Conservation (phyloP, 148 eudicot species). For the Camellia granthamiana region DNA sequence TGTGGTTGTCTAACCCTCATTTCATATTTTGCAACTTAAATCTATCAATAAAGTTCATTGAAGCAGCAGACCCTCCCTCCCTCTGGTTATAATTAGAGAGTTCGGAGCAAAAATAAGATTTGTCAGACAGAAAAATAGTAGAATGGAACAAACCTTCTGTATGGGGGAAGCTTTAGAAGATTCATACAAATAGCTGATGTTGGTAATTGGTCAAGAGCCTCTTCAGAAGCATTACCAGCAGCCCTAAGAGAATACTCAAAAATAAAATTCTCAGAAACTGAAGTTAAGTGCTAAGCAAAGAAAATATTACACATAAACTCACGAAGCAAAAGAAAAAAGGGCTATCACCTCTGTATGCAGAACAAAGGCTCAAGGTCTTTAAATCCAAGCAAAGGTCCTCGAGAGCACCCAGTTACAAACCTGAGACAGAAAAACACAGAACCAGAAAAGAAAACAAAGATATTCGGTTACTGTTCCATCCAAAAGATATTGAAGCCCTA, state of each 20-base stretch:
- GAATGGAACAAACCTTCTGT: conserved; percentile 63
- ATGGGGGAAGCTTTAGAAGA: conserved; percentile 95
- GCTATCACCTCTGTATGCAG: conserved; percentile 81
- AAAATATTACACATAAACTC: not conserved
- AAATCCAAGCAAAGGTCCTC: conserved; percentile 96
- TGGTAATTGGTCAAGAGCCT: conserved; percentile 83
- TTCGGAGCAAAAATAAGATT: not conserved
- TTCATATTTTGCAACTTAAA: no score
- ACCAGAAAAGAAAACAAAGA: not conserved
- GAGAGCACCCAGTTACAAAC: conserved; percentile 97
- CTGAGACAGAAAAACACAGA: conserved; percentile 30
- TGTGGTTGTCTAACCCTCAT: no score
- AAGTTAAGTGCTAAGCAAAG: not conserved
- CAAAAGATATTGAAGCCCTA: not conserved
- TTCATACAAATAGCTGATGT: conserved; percentile 99
- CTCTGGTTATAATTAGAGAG: not conserved
- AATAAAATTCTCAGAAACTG: not conserved
- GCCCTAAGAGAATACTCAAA: conserved; percentile 46
- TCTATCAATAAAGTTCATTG: no score
- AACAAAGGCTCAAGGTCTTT: conserved; percentile 85
- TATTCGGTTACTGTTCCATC: not conserved
- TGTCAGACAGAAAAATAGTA: not conserved
- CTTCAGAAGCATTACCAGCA: conserved; percentile 84
- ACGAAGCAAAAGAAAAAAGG: not conserved
- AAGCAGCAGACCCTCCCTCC: no score